Conservation (phyloP, 2,329 filamentous ascomycete species). For the Alternaria sp. region DNA sequence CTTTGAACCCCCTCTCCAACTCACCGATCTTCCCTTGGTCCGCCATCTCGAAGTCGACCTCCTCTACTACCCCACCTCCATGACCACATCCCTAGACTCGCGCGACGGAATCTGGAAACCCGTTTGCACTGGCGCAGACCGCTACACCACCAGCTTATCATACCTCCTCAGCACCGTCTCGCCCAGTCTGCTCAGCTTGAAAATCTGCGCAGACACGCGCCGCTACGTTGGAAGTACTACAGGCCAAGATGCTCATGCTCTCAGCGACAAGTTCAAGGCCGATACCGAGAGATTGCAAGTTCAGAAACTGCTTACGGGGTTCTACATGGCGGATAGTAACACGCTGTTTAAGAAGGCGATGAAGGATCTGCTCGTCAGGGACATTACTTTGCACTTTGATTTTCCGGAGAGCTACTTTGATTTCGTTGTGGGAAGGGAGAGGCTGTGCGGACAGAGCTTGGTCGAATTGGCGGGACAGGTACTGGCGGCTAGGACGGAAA, state of each 20-base stretch:
- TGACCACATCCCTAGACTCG: slow-evolving; percentile 5
- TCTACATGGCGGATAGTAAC: slow-evolving; percentile 31
- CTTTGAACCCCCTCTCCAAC: slow-evolving; percentile 38
- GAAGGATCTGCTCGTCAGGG: slow-evolving; percentile 12
- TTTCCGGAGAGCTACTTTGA: slow-evolving; percentile 40
- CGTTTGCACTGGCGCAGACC: slow-evolving; percentile 21
- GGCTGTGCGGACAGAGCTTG: slow-evolving; percentile 25
- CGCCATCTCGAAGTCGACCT: slow-evolving; percentile 38
- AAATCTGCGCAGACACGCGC: slow-evolving; percentile 20
- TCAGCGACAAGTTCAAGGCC: slow-evolving; percentile 2
- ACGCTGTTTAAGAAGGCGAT: slow-evolving; percentile 24
- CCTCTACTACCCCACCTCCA: slow-evolving; percentile 27
- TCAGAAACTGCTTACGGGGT: slow-evolving; percentile 28
- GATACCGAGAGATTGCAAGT: slow-evolving; percentile 19
- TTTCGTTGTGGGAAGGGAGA: slow-evolving; percentile 13
- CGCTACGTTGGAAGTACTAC: slow-evolving; percentile 5
- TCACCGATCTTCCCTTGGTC: slow-evolving; percentile 24
- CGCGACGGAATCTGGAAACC: slow-evolving; percentile 22
- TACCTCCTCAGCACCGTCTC: slow-evolving; percentile 19
- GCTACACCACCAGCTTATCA: slow-evolving; percentile 29
- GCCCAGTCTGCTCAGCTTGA: slow-evolving; percentile 14
- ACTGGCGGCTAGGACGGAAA: slow-evolving; percentile 35
- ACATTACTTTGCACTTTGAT: slow-evolving; percentile 30
- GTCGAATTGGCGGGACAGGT: slow-evolving; percentile 38
- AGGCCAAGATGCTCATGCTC: neutral